phyloP scores from a whole-genome alignment of 805 yeast species.

The Isabelozyma pseudorhagii region DNA sequence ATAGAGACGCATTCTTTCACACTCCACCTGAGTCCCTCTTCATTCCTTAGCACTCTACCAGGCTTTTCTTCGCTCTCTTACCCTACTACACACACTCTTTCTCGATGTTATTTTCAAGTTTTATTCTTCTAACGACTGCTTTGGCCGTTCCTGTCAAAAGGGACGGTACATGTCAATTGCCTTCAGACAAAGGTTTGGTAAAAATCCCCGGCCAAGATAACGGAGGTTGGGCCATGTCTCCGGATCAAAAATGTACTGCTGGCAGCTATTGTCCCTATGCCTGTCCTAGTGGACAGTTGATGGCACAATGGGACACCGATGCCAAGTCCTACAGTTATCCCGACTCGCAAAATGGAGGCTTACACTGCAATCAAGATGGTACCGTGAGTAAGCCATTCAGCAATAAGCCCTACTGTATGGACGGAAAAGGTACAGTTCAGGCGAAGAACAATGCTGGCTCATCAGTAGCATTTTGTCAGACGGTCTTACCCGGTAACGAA shows the following conservation, averaged over 20 bases:
- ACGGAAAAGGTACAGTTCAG: slow-evolving; percentile 73
- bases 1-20: not conserved
- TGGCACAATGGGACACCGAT: slow-evolving; percentile 84
- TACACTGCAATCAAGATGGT: slow-evolving; percentile 73
- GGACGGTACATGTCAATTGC: slow-evolving; percentile 61
- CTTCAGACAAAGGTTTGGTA: slow-evolving; percentile 64
- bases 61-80: too few species aligned
- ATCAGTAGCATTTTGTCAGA: slow-evolving; percentile 83
- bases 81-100: not conserved
- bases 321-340: slow-evolving; percentile 77
- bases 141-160: slow-evolving; percentile 20
- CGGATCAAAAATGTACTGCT: slow-evolving; percentile 66
- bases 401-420: slow-evolving; percentile 61
- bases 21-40: not conserved
- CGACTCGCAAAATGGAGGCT: slow-evolving; percentile 77
- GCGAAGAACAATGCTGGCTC: slow-evolving; percentile 55
- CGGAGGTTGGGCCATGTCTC: slow-evolving; percentile 86
- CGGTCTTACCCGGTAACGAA: slow-evolving; percentile 91
- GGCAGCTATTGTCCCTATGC: slow-evolving; percentile 92
- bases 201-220: slow-evolving; percentile 58
- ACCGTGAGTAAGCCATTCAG: slow-evolving; percentile 58
- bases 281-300: slow-evolving; percentile 81
- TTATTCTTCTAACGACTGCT: slow-evolving; percentile 10
- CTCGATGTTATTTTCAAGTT: slow-evolving; percentile 4
- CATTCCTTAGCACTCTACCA: not conserved